Percentiles rank a stretch among this genome's conserved stretches.
Conservation (phyloP, 169 alveolate genomes). For the Plasmodium knowlesi region DNA sequence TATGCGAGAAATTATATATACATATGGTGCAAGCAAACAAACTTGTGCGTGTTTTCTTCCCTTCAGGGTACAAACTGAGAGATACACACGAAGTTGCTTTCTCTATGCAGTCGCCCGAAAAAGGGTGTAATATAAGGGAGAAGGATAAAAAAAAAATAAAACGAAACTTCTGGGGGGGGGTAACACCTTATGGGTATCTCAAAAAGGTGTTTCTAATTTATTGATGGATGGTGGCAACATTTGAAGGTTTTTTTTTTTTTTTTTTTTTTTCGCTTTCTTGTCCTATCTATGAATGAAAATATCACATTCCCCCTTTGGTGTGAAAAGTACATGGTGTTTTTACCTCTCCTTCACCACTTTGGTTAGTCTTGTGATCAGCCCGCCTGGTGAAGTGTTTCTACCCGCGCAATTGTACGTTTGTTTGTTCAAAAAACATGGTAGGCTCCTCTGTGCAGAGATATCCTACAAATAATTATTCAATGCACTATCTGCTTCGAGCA, state of each 20-base stretch:
- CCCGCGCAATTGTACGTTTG: no score
- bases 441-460: not conserved
- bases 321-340: not conserved
- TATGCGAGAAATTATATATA: no score
- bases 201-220: not conserved
- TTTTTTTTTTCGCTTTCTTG: no score
- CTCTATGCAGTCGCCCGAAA: not conserved
- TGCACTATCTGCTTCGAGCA: not conserved
- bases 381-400: no score
- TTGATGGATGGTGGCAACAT: no score
- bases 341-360: not conserved
- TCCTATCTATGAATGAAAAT: not conserved
- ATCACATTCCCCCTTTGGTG: not conserved
- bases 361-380: not conserved
- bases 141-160: no score
- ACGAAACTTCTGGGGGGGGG: not conserved
- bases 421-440: not conserved
- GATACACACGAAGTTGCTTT: not conserved
- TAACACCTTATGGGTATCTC: not conserved
- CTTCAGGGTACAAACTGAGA: not conserved
- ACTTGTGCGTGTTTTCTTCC: not conserved
- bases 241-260: no score
- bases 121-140: not conserved
- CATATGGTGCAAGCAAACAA: not conserved
- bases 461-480: not conserved